Percentiles rank a stretch among this genome's conserved stretches.
Evolutionary conservation across 108 stramenopile species (phyloP).

Genomic region (Skeletonema menzelii): DNA sequence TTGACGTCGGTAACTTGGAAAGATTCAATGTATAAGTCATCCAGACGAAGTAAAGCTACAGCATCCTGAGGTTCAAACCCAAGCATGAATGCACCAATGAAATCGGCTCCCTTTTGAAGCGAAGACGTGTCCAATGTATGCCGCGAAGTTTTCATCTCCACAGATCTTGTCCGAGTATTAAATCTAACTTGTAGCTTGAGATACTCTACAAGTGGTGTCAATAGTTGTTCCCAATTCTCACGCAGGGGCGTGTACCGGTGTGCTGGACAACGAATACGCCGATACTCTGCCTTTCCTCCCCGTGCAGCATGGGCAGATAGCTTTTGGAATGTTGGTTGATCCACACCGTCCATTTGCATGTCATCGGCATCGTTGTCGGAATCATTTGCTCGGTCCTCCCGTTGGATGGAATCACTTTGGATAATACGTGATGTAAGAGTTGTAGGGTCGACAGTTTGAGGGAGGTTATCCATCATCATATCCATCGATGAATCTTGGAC

Average conservation of each 20-base stretch:
- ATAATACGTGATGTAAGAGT: slow-evolving; percentile 77
- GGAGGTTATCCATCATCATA: slow-evolving; percentile 22
- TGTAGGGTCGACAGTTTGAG: slow-evolving; percentile 69
- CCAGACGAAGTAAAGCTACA: slow-evolving; percentile 95
- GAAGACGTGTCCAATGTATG: slow-evolving; percentile 90
- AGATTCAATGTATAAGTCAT: slow-evolving; percentile 97
- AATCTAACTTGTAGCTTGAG: slow-evolving; percentile 97
- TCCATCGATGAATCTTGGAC: slow-evolving; percentile 25
- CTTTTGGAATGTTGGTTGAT: slow-evolving; percentile 82
- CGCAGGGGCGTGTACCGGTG: slow-evolving; percentile 95
- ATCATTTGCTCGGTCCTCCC: slow-evolving; percentile 40
- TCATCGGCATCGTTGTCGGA: slow-evolving; percentile 45
- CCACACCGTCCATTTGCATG: slow-evolving; percentile 3
- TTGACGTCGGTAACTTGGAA: slow-evolving; percentile 99
- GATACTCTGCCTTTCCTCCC: slow-evolving; percentile 82
- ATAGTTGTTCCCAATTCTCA: slow-evolving; percentile 88
- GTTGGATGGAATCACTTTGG: slow-evolving; percentile 73
- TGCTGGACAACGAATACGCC: slow-evolving; percentile 93
- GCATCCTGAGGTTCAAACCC: slow-evolving; percentile 99
- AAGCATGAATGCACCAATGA: slow-evolving; percentile 96
- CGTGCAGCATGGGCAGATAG: slow-evolving; percentile 71
- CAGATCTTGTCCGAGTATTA: slow-evolving; percentile 95
- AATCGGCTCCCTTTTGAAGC: slow-evolving; percentile 96
- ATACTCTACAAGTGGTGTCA: slow-evolving; percentile 94
- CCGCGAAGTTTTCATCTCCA: slow-evolving; percentile 95